Conservation (phyloP, 2,329 filamentous ascomycete species). For the Raffaelea ambrosiae region DNA sequence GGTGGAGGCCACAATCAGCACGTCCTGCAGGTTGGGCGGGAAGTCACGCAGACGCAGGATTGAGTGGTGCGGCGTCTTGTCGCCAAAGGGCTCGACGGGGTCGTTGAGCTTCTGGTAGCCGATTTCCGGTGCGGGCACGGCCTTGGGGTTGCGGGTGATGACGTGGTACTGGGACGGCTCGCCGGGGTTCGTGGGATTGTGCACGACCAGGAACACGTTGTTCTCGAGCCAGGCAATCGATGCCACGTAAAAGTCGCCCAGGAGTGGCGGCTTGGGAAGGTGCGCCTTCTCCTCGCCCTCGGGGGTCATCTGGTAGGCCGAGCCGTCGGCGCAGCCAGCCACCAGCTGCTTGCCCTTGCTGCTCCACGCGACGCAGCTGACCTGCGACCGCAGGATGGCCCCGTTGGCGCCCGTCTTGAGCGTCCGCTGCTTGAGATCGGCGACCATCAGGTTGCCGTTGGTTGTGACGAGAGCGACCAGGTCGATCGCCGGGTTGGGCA, state of each 20-base stretch:
- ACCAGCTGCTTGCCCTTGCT: constrained; percentile 87
- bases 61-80: constrained; percentile 66
- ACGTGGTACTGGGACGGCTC: constrained; percentile 69
- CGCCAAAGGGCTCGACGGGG: constrained; percentile 64
- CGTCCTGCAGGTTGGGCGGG: constrained; percentile 69
- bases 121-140: constrained; percentile 40
- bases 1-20: constrained; percentile 75
- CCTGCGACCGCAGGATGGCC: constrained; percentile 58
- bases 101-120: constrained; percentile 67
- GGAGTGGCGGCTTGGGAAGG: constrained; percentile 66
- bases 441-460: constrained; percentile 74
- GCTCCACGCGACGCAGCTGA: constrained; percentile 86
- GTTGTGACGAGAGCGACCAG: constrained; percentile 73
- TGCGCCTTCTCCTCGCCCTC: constrained; percentile 68
- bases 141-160: constrained; percentile 57
- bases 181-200: constrained; percentile 56
- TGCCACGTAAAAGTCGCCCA: constrained; percentile 65
- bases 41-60: constrained; percentile 72
- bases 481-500: constrained; percentile 73
- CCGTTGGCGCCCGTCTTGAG: constrained; percentile 53
- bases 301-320: constrained; percentile 73
- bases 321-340: constrained; percentile 74
- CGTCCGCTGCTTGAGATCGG: constrained; percentile 62
- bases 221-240: constrained; percentile 85
- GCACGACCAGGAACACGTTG: constrained; percentile 70